Conservation (phyloP, 495 filamentous ascomycete genomes). For the Xylaria grammica region DNA sequence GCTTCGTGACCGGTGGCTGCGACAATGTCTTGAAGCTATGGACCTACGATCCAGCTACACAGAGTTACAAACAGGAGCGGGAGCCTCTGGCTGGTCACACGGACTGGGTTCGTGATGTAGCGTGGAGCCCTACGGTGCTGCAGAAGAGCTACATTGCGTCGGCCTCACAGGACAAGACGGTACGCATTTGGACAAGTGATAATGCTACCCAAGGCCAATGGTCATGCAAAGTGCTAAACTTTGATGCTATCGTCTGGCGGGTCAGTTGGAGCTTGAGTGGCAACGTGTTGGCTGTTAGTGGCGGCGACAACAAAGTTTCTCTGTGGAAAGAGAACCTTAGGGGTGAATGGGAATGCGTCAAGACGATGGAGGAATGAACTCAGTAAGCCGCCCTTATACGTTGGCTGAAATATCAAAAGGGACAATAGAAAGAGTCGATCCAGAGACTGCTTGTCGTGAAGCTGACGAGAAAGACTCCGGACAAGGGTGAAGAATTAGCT, state of each 20-base stretch:
- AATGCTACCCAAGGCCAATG: conserved; percentile 67
- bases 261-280: conserved; percentile 98
- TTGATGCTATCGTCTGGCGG: conserved; percentile 90
- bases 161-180: conserved; percentile 94
- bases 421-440: conserved; percentile 5
- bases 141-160: conserved; percentile 95
- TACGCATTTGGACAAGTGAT: conserved; percentile 92
- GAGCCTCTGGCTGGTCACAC: conserved; percentile 75
- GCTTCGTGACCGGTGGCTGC: conserved; percentile 92
- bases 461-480: not conserved
- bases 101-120: conserved; percentile 98
- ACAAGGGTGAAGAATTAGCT: not conserved
- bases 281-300: conserved; percentile 92
- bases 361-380: conserved; percentile 88
- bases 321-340: conserved; percentile 84
- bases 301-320: conserved; percentile 95
- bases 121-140: conserved; percentile 92
- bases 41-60: conserved; percentile 58
- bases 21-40: conserved; percentile 94
- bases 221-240: conserved; percentile 80
- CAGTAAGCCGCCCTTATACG: not conserved
- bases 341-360: conserved; percentile 91
- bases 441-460: not conserved
- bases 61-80: conserved; percentile 58
- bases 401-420: conserved; percentile 14